Evolutionary conservation across 805 yeast genomes (phyloP).

Genomic region (Cyberlindnera americana): DNA sequence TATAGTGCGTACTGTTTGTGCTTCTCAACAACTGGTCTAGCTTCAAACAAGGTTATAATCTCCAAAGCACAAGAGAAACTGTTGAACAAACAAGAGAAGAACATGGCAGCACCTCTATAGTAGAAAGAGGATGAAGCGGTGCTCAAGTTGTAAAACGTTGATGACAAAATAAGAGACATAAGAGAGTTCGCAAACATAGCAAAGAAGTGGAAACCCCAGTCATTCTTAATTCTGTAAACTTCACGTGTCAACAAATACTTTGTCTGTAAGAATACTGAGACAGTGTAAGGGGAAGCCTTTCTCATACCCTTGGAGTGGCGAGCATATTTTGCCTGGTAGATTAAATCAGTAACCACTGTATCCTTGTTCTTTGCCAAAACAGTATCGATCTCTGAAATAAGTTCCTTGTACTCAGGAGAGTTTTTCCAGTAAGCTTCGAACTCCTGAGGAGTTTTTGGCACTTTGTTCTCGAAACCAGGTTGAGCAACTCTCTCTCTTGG

Average conservation of each 20-base stretch:
- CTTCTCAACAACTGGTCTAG: slow-evolving; percentile 55
- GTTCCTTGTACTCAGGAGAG: slow-evolving; percentile 36
- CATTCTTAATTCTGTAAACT: slow-evolving; percentile 45
- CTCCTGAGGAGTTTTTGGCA: slow-evolving; percentile 50
- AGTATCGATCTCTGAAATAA: slow-evolving; percentile 9
- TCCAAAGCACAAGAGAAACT: slow-evolving; percentile 61
- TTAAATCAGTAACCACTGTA: slow-evolving; percentile 36
- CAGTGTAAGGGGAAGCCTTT: slow-evolving; percentile 46
- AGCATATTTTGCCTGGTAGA: slow-evolving; percentile 43
- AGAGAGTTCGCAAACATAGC: slow-evolving; percentile 41
- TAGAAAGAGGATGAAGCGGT: slow-evolving; percentile 44
- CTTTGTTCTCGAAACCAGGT: slow-evolving; percentile 42
- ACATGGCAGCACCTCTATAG: slow-evolving; percentile 59
- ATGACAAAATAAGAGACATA: slow-evolving; percentile 53
- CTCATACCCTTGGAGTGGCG: slow-evolving; percentile 47
- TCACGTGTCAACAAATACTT: slow-evolving; percentile 44
- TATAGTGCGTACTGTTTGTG: slow-evolving; percentile 56
- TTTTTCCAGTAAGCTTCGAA: slow-evolving; percentile 47
- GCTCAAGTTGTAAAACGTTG: slow-evolving; percentile 53
- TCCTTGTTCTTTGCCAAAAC: neutral
- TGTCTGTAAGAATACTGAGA: slow-evolving; percentile 50
- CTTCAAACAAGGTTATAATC: slow-evolving; percentile 32
- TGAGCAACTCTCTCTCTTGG: slow-evolving; percentile 46
- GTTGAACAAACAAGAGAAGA: slow-evolving; percentile 62
- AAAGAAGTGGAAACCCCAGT: slow-evolving; percentile 42